A percentile compares a stretch with the other conserved stretches of the same genome.
phyloP scores from a whole-genome alignment of 192 early-diverging fungal genomes.

The Glomus cerebriforme region DNA sequence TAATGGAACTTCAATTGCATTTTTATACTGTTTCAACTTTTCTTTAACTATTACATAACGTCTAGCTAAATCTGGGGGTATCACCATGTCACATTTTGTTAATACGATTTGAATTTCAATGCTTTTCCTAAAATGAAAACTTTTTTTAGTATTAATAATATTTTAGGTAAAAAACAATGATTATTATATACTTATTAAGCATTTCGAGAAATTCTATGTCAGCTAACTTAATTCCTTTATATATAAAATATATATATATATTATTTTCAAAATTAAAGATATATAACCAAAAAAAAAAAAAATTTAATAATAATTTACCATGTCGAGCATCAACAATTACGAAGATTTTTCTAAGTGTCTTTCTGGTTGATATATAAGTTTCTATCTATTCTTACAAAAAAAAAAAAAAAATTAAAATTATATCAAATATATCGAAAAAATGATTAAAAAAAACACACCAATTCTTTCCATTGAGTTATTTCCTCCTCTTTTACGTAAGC shows the following conservation, averaged over 20 bases:
- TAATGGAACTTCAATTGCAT: slow-evolving; percentile 50
- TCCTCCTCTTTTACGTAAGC: slow-evolving; percentile 71
- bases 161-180: neutral
- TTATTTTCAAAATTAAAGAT: neutral
- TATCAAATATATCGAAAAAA: neutral
- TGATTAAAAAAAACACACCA: slow-evolving; percentile 46
- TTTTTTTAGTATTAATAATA: slow-evolving; percentile 1
- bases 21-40: slow-evolving; percentile 36
- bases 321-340: slow-evolving; percentile 80
- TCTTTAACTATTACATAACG: slow-evolving; percentile 56
- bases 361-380: slow-evolving; percentile 58
- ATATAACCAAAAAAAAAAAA: neutral
- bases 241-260: slow-evolving; percentile 9
- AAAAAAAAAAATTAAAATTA: no score
- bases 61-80: slow-evolving; percentile 63
- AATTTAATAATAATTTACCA: slow-evolving; percentile 40
- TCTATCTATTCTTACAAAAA: slow-evolving; percentile 59
- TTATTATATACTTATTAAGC: slow-evolving; percentile 39
- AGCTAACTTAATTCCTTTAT: slow-evolving; percentile 50
- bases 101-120: slow-evolving; percentile 56
- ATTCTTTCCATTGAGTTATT: slow-evolving; percentile 53
- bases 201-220: slow-evolving; percentile 57
- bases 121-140: slow-evolving; percentile 34
- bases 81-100: slow-evolving; percentile 77
- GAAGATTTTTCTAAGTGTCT: slow-evolving; percentile 61